Evolutionary conservation across 345 rosid species (phyloP), one percentile per base, ranked within the genome.

Genomic region (Aegle marmelos): DNA sequence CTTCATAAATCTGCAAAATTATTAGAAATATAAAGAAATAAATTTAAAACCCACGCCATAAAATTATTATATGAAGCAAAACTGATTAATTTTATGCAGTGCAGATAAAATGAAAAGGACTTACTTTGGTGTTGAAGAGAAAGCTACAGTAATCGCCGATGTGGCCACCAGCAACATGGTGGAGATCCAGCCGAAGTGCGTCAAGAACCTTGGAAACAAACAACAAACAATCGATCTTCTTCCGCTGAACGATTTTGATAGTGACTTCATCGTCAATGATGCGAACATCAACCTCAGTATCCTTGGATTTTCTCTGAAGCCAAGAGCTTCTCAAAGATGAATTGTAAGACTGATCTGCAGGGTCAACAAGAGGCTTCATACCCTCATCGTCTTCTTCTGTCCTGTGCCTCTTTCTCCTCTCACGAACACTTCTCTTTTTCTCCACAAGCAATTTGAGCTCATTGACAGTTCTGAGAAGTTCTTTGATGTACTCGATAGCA

Each of bases 131-230:
- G 86, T 89, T 92, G 77, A 96, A 86, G 77, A 94, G 81, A 80
- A 92, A 92, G 87, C 93, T 91, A 78, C 82, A 87, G 82, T 90
- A 87, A 59, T 93, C 95, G 37, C 99, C 98, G 68, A 91, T 83
- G 50, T 90, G 94, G 68, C 99, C 98, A 33, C 99, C 97, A 1
- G 97, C 94, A 61, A 91, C 94, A 78, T 91, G 99, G 80, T 88
- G 91, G 70, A 94, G 92, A 79, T 91, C 97, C 58, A 96, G 81
- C 71, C 86, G 94, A 61, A 96, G 97, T 28, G 92, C 94, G 45
- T 94, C 93, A 16, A 96, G 90, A 7, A 89, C 88, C 82, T 87
- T 88, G 68, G 99, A 88, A 36, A 92, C 95, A 79, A 79, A 80
- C 74, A 92, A 79, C 92, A 96, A 83, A 83, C 97, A 88, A 28